Evolutionary conservation across 2,329 filamentous ascomycete species (phyloP).

Genomic region (Arachnopeziza araneosa): DNA sequence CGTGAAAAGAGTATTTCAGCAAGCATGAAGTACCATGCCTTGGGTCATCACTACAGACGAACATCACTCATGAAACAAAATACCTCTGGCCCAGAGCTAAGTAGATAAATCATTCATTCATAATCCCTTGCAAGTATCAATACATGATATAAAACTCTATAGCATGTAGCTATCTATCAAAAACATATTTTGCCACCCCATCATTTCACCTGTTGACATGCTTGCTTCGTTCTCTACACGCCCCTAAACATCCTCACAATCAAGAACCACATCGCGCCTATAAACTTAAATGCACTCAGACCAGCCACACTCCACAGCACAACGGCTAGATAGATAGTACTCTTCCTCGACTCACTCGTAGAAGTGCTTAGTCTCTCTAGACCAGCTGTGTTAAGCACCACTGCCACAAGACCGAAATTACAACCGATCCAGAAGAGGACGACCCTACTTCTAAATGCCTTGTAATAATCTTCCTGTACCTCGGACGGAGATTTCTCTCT

Average conservation of each 20-base stretch:
- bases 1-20: too few relatives aligned
- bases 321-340: conserved; percentile 30
- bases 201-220: too few relatives aligned
- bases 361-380: conserved; percentile 73
- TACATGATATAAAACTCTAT: too few relatives aligned
- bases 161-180: neutral
- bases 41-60: too few relatives aligned
- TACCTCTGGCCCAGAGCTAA: neutral
- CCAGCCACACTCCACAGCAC: conserved; percentile 34
- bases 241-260: conserved; percentile 79
- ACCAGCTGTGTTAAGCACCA: conserved; percentile 82
- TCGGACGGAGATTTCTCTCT: conserved; percentile 56
- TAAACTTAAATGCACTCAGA: conserved; percentile 30
- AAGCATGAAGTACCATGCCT: too few relatives aligned
- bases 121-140: neutral
- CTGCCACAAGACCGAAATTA: conserved; percentile 81
- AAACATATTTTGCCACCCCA: neutral
- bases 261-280: conserved; percentile 51
- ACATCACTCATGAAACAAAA: neutral
- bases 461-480: conserved; percentile 97
- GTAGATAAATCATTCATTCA: neutral
- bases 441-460: conserved; percentile 86
- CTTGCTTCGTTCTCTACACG: conserved; percentile 47
- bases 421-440: conserved; percentile 95
- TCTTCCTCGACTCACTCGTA: conserved; percentile 15